These are phyloP conservation scores for Lodderomyces margitis DNA, from an alignment of 1,139 yeast species.

Conservation along the genomic window DNA sequence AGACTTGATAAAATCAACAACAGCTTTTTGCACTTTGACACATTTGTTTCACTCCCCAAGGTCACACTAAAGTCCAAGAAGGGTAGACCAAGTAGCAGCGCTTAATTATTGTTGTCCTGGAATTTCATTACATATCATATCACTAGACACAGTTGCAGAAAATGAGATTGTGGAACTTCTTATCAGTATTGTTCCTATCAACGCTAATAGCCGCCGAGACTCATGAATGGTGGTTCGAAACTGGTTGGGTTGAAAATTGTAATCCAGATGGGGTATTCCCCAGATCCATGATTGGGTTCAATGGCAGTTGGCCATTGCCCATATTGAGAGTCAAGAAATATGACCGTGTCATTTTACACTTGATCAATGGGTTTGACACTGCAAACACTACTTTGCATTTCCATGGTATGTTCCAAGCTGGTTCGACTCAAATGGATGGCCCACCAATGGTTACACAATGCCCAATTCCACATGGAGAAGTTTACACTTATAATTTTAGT, in stretches of 20 bases:
- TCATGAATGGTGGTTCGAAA: constrained; percentile 52
- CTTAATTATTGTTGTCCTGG: too few species aligned
- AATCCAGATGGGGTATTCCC: constrained; percentile 62
- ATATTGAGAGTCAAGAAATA: constrained; percentile 60
- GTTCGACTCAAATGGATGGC: constrained; percentile 68
- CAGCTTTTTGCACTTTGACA: too few species aligned
- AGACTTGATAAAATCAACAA: too few species aligned
- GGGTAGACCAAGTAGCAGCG: too few species aligned
- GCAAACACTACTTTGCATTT: constrained; percentile 66
- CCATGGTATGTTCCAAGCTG: constrained; percentile 71
- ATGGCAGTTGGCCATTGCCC: constrained; percentile 75
- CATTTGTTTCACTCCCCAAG: neutral
- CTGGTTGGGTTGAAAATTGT: constrained; percentile 50
- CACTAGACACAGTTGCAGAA: neutral
- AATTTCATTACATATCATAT: too few species aligned
- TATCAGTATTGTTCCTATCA: constrained; percentile 7
- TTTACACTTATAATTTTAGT: constrained; percentile 63
- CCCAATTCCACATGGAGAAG: constrained; percentile 66
- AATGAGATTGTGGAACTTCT: constrained; percentile 8
- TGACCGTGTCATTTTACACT: constrained; percentile 57
- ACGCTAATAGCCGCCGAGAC: constrained; percentile 36
- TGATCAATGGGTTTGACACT: constrained; percentile 56
- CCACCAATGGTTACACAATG: constrained; percentile 78
- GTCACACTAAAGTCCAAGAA: too few species aligned
- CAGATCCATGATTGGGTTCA: constrained; percentile 61